A percentile compares a stretch with the other conserved stretches of the same genome.
phyloP scores from a whole-genome alignment of 1,284 basidiomycete species.

The Fomitopsis schrenkii region DNA sequence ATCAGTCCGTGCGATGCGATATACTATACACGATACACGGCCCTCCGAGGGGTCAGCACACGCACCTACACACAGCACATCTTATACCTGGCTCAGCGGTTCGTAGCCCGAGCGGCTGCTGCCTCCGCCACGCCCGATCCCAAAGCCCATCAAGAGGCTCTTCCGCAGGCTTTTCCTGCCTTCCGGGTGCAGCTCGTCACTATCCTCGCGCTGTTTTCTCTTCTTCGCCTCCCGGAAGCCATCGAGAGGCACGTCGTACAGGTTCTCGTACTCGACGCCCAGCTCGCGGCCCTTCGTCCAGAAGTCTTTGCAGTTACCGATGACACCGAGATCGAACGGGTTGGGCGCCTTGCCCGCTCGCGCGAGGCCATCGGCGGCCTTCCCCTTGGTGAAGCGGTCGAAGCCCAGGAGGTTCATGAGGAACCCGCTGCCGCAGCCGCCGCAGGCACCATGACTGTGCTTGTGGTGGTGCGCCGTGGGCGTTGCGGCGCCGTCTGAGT shows the following conservation, averaged over 20 bases:
- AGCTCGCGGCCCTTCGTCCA: slow-evolving; percentile 86
- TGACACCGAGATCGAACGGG: slow-evolving; percentile 87
- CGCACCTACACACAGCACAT: slow-evolving; percentile 16
- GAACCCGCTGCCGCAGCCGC: slow-evolving; percentile 52
- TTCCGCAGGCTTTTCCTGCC: slow-evolving; percentile 38
- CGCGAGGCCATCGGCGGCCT: slow-evolving; percentile 80
- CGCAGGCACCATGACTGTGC: slow-evolving; percentile 34
- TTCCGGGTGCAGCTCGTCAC: slow-evolving; percentile 36
- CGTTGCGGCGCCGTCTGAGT: slow-evolving; percentile 18
- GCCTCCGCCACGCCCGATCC: slow-evolving; percentile 34
- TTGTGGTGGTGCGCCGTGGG: slow-evolving; percentile 16
- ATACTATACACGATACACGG: background rate
- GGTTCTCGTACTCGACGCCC: slow-evolving; percentile 83
- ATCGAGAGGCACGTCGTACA: slow-evolving; percentile 88
- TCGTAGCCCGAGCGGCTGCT: slow-evolving; percentile 54
- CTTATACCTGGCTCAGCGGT: slow-evolving; percentile 49
- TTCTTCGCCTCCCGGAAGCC: slow-evolving; percentile 73
- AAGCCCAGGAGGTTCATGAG: slow-evolving; percentile 88
- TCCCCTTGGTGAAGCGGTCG: slow-evolving; percentile 90
- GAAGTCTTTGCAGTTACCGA: slow-evolving; percentile 92
- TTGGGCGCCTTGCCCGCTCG: slow-evolving; percentile 69
- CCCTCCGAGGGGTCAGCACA: background rate
- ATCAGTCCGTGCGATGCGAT: background rate
- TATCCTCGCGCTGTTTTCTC: slow-evolving; percentile 53
- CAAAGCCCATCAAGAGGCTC: slow-evolving; percentile 48